These are phyloP conservation scores for Pyrrhoderma lamaoense DNA, from an alignment of 1,284 basidiomycete species.

Conservation along the genomic window DNA sequence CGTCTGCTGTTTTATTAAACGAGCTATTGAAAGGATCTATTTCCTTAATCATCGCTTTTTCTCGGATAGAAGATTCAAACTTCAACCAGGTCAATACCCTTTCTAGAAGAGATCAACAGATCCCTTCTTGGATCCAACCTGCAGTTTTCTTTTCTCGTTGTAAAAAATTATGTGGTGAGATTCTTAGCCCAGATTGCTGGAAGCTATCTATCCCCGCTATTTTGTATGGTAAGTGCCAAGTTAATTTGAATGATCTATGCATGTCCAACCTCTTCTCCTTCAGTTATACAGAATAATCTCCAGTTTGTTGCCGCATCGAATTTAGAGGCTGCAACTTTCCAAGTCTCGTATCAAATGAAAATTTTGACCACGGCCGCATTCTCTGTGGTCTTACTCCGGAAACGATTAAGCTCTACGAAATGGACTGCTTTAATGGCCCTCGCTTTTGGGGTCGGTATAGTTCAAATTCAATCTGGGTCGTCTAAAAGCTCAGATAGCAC, in stretches of 20 bases:
- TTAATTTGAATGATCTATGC: slow-evolving; percentile 1
- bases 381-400: slow-evolving; percentile 78
- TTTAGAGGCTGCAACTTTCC: slow-evolving; percentile 87
- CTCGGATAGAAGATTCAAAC: slow-evolving; percentile 36
- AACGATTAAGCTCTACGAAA: slow-evolving; percentile 62
- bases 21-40: slow-evolving; percentile 91
- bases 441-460: slow-evolving; percentile 85
- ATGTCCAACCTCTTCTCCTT: not conserved
- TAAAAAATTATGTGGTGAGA: slow-evolving; percentile 44
- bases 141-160: slow-evolving; percentile 41
- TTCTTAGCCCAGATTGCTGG: slow-evolving; percentile 87
- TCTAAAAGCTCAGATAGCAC: not conserved
- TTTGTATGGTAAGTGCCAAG: slow-evolving; percentile 49
- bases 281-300: slow-evolving; percentile 87
- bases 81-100: slow-evolving; percentile 13
- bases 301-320: slow-evolving; percentile 92
- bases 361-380: slow-evolving; percentile 94
- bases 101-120: slow-evolving; percentile 8
- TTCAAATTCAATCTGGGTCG: slow-evolving; percentile 67
- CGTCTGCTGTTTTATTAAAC: slow-evolving; percentile 88
- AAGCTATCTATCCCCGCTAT: slow-evolving; percentile 95
- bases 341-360: slow-evolving; percentile 92
- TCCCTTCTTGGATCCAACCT: slow-evolving; percentile 10
- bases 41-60: slow-evolving; percentile 70
- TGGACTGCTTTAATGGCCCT: slow-evolving; percentile 83